These are phyloP conservation scores for Jackrogersella multiformis DNA, from an alignment of 495 filamentous ascomycete genomes.

Conservation along the genomic window DNA sequence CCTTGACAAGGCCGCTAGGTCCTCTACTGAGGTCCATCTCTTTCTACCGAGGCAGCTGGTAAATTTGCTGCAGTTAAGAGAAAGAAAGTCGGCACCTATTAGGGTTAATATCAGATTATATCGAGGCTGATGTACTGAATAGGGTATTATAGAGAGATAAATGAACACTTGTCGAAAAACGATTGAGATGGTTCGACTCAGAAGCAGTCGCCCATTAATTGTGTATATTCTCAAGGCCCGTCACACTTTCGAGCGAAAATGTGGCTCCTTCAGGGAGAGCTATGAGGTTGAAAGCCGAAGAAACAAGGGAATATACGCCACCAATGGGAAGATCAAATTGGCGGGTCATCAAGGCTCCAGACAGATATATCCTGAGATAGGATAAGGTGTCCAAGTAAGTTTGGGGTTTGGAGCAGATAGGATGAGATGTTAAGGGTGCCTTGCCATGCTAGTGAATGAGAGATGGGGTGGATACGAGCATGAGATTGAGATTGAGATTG, in stretches of 20 bases:
- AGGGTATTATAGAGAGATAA: background rate
- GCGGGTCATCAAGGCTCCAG: background rate
- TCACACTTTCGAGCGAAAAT: conserved; percentile 39
- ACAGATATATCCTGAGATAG: conserved; percentile 2
- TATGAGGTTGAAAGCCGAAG: background rate
- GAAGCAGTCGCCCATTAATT: background rate
- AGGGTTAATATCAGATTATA: conserved; percentile 20
- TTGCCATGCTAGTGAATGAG: conserved; percentile 2
- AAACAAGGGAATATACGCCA: conserved; percentile 4
- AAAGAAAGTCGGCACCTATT: conserved; percentile 5
- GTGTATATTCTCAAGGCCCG: conserved; percentile 35
- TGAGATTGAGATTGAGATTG: no score
- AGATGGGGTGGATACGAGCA: background rate
- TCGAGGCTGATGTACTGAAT: background rate
- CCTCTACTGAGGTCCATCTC: conserved; percentile 9
- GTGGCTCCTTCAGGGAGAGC: conserved; percentile 35
- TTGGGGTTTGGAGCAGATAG: background rate
- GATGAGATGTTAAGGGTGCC: conserved; percentile 12
- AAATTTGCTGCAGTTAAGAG: background rate
- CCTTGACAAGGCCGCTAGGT: background rate
- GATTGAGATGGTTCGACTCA: conserved; percentile 2
- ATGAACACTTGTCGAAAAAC: conserved; percentile 34
- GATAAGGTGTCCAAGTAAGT: conserved; percentile 2
- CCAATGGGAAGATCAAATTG: background rate
- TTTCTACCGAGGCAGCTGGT: background rate